Evolutionary conservation across 1,139 yeast species (phyloP), one percentile per base, ranked within the genome.

Genomic region (Kurtzmaniella natalensis): DNA sequence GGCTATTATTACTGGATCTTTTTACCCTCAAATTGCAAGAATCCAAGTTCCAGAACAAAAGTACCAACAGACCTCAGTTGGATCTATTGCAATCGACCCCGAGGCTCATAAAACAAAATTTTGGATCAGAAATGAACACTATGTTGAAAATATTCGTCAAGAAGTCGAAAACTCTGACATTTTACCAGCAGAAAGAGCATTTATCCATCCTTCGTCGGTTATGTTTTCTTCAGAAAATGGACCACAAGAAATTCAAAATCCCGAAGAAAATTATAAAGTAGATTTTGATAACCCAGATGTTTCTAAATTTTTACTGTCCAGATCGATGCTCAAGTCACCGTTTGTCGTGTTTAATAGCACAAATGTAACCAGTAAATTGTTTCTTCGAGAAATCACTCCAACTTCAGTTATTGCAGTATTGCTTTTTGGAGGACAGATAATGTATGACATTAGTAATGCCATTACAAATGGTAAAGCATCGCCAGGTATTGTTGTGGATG

Each of bases 21-120:
- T 81, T 47, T 83, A 81, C 46, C 97, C 97, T 0, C 82, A 84
- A 36, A 64, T 87, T 25, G 88, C 94, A 0, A 70, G 88, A 40
- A 85, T 87, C 3, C 87, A 82, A 45, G 64, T 78, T 23, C 97
- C 97, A 0, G 88, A 85, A 42, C 77, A 89, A 6, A 85, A 83
- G 47, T 92, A 64, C 51, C 64, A 78, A 34, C 74, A 78, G 30
- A 77, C 87, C 1, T 64, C 81, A 22, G 72, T 79, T 2, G 98
- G 98, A 22, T 73, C 96, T 0, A 70, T 92, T 32, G 92, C 85
- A 37, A 70, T 78, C 22, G 96, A 88, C 45, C 85, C 89, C 0
- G 96, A 89, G 50, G 85, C 92, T 1, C 74, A 70, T 39, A 65
- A 71, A 37, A 81, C 84, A 39, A 82, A 79, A 50, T 78, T 78